Conservation (phyloP, 306 rosid genomes). For the Senna siamea region DNA sequence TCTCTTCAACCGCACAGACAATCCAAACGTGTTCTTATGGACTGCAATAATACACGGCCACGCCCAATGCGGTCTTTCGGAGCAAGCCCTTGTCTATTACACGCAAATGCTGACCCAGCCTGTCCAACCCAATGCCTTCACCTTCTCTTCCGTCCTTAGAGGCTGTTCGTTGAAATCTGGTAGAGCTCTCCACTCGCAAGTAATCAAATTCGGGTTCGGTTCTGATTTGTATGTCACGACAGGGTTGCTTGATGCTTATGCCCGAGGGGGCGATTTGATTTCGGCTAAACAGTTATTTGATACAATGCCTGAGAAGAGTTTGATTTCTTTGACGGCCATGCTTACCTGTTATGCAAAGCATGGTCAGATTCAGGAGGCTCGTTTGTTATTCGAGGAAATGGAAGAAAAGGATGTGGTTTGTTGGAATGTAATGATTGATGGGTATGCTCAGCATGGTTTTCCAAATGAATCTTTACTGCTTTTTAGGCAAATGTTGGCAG, state of each 20-base stretch:
- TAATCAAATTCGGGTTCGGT: slow-evolving; percentile 49
- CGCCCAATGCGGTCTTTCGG: slow-evolving; percentile 50
- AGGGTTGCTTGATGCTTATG: slow-evolving; percentile 64
- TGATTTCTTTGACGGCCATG: slow-evolving; percentile 70
- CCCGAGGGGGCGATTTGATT: slow-evolving; percentile 60
- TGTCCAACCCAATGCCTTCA: slow-evolving; percentile 69
- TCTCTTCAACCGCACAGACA: slow-evolving; percentile 59
- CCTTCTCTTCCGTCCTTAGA: slow-evolving; percentile 66
- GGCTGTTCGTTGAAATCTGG: slow-evolving; percentile 47
- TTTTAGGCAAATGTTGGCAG: slow-evolving; percentile 65
- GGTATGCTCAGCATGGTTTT: slow-evolving; percentile 67
- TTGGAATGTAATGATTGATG: slow-evolving; percentile 92
- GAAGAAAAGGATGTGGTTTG: slow-evolving; percentile 63
- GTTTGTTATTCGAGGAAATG: slow-evolving; percentile 60
- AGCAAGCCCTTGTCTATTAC: slow-evolving; percentile 57
- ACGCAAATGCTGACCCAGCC: slow-evolving; percentile 57
- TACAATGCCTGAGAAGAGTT: slow-evolving; percentile 65
- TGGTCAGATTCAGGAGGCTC: slow-evolving; percentile 64
- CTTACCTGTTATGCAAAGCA: slow-evolving; percentile 64
- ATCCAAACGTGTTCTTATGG: slow-evolving; percentile 64
- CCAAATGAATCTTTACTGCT: slow-evolving; percentile 66
- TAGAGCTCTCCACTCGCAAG: slow-evolving; percentile 58
- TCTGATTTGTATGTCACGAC: slow-evolving; percentile 66
- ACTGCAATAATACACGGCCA: slow-evolving; percentile 69
- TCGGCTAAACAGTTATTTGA: slow-evolving; percentile 69